These are phyloP conservation scores for Penicillium psychrosexuale DNA, from an alignment of 2,329 filamentous ascomycete species.

Conservation along the genomic window DNA sequence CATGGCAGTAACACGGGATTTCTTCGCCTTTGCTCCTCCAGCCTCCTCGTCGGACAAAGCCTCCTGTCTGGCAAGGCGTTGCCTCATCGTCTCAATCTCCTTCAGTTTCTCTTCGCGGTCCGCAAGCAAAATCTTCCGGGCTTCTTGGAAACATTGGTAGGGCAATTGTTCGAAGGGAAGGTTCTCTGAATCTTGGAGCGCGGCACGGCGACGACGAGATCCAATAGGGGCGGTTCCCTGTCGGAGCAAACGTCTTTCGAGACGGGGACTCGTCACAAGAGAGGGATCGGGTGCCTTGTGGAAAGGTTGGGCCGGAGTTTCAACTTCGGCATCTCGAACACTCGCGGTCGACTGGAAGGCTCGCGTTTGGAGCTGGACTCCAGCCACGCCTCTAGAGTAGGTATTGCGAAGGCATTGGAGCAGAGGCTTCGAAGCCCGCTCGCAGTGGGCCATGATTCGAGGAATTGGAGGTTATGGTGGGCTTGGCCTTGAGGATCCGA, in stretches of 20 bases:
- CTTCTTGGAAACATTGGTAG: slow-evolving; percentile 98
- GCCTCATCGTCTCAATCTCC: slow-evolving; percentile 65
- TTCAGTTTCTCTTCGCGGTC: slow-evolving; percentile 79
- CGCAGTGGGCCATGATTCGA: slow-evolving; percentile 41
- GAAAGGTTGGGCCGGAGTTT: slow-evolving; percentile 39
- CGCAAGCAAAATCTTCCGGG: slow-evolving; percentile 72
- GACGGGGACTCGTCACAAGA: slow-evolving; percentile 61
- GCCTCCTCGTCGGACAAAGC: slow-evolving; percentile 56
- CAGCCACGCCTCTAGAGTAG: slow-evolving; percentile 33
- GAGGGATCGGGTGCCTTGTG: slow-evolving; percentile 57
- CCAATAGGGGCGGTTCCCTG: slow-evolving; percentile 71
- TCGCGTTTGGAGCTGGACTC: slow-evolving; percentile 41
- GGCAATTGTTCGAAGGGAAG: slow-evolving; percentile 90
- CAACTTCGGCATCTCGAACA: slow-evolving; percentile 46
- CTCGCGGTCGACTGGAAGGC: slow-evolving; percentile 49
- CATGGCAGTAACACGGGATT: slow-evolving; percentile 67
- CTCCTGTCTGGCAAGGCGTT: slow-evolving; percentile 66
- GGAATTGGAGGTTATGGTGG: slow-evolving; percentile 7
- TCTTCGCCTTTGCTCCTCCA: slow-evolving; percentile 64
- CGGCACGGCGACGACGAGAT: slow-evolving; percentile 77
- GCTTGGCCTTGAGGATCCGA: slow-evolving; percentile 19
- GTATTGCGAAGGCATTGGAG: slow-evolving; percentile 42
- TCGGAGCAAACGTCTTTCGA: slow-evolving; percentile 67
- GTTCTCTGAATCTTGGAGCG: slow-evolving; percentile 61
- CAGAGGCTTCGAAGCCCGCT: slow-evolving; percentile 43